Evolutionary conservation across 2,329 filamentous ascomycete genomes (phyloP).

Genomic region (Colletotrichum chrysophilum): DNA sequence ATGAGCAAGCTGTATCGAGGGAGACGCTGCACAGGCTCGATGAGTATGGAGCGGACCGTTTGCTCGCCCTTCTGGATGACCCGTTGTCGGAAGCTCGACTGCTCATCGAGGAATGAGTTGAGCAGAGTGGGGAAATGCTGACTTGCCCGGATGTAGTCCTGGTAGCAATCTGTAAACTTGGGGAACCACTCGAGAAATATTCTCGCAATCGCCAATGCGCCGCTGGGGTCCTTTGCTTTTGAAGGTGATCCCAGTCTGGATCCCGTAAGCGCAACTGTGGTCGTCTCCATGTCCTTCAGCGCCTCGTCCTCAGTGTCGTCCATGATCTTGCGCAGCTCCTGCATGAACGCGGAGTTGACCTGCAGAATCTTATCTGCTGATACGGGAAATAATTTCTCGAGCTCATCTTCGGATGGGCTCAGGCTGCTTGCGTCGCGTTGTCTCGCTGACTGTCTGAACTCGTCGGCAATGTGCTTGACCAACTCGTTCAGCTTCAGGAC

Average conservation of each 20-base stretch:
- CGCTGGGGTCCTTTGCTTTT: slow-evolving; percentile 73
- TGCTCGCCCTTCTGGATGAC: slow-evolving; percentile 89
- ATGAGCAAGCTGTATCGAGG: slow-evolving; percentile 96
- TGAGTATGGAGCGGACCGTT: slow-evolving; percentile 85
- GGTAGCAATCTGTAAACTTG: slow-evolving; percentile 87
- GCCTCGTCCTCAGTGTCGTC: slow-evolving; percentile 86
- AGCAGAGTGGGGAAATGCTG: slow-evolving; percentile 85
- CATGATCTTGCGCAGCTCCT: slow-evolving; percentile 76
- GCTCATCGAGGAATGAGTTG: slow-evolving; percentile 77
- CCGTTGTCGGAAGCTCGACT: slow-evolving; percentile 81
- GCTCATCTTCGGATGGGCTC: slow-evolving; percentile 74
- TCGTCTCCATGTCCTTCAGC: slow-evolving; percentile 73
- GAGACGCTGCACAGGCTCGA: slow-evolving; percentile 93
- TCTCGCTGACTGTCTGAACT: slow-evolving; percentile 76
- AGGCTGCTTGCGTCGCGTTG: slow-evolving; percentile 63
- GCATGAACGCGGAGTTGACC: slow-evolving; percentile 81
- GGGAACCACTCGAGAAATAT: slow-evolving; percentile 92
- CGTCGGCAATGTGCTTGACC: slow-evolving; percentile 79
- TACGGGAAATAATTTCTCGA: slow-evolving; percentile 80
- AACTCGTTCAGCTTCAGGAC: slow-evolving; percentile 86
- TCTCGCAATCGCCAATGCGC: slow-evolving; percentile 78
- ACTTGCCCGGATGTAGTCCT: slow-evolving; percentile 90
- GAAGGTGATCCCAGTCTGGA: slow-evolving; percentile 49
- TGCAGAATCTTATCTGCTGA: slow-evolving; percentile 82
- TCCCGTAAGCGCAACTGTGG: slow-evolving; percentile 45